Evolutionary conservation across 2,329 filamentous ascomycete genomes (phyloP), one percentile per base, ranked within the genome.

Genomic region (Atkinsonella texensis): DNA sequence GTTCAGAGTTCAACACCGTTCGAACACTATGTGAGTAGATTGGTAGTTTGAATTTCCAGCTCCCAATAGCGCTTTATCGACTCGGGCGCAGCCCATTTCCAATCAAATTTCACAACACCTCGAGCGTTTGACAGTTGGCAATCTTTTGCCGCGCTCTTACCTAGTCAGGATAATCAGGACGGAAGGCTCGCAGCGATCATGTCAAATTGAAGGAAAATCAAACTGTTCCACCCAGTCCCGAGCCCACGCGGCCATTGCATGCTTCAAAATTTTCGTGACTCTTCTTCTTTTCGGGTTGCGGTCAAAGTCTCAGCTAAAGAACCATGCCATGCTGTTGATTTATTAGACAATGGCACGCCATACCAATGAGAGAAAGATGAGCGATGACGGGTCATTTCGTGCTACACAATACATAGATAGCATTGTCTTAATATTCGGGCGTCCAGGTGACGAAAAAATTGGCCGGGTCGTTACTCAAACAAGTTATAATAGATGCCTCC

Each of bases 351-450:
- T 39, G 20, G 20, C 23, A 45, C 20, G 38, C 42, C 49, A 52
- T 28, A 33, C 32, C 47, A 17, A 47, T 44, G 47, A 47, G 31
- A 55, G 49, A 39, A 49, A 38, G 47, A 38, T 23, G 50, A 39
- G 44, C 47, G 44, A 52, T 46, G 43, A 52, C 42, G 39, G 43
- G 50, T 13, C 50, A 46, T 44, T 17, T 15, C 13, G 40, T n/a
- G 31, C 38, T 10, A 18, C 9, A 18, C 7, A 2, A 33, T 32
- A 31, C 18, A 18, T 28, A 28, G 28, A 28, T 28, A 28, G 28
- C 28, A 28, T 4, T 28, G 28, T 5, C 7, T 28, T 28, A 28
- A 7, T 28, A 28, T 6, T 28, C 28, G 28, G 28, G 28, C 28
- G 7, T 28, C 28, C 7, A 8, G 28, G 7, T 23, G 28, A 8